Evolutionary conservation across 371 early-diverging fungal species (phyloP), one percentile per base, ranked within the genome.

Genomic region (Syncephalis plumigaleata): DNA sequence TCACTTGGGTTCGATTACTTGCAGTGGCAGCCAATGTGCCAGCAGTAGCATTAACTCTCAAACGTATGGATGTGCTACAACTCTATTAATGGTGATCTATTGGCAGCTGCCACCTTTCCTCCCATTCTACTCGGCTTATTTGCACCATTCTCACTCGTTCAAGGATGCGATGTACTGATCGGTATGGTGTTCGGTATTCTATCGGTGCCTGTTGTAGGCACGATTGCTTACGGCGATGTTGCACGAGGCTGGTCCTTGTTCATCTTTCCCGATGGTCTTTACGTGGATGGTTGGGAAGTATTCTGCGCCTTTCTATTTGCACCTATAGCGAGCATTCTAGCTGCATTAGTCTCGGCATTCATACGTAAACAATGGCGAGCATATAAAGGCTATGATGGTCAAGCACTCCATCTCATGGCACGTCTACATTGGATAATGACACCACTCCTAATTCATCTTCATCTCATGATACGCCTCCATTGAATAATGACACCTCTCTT

Each of bases 61-160:
- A 11, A 17, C 24, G 46, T 40, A 20, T 51, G 13, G 51, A 51
- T 21, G 51, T 51, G 5, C 39, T 51, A 13, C 24, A 25, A 39
- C 27, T 51, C 5, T 51, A 45, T 23, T 51, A 27, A 46, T 36
- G 51, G 45, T 15, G 51, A 51, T 39, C 31, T 51, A 2, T 13
- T 51, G n/a, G 51, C 51, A 3, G 46, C 51, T 15, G 36, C 51
- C 7, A 17, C 46, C 38, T 45, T 51, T 44, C 51, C 51, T 27
- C 39, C 51, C n/a, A 21, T 51, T 4, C 23, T 51, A 16, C 25
- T 51, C 18, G 51, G 51, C 18, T 16, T 51, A n/a, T 1, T 40
- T 16, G 45, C 39, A 11, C 13, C 13, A 22, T 16, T 51, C 11
- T 45, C 44, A 17, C 46, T 27, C n/a, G 1, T 51, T n/a, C 44